Percentiles rank a stretch among this genome's conserved stretches.
Evolutionary conservation across 1,139 yeast species (phyloP).

Genomic region (Lodderomyces parapsilosis): DNA sequence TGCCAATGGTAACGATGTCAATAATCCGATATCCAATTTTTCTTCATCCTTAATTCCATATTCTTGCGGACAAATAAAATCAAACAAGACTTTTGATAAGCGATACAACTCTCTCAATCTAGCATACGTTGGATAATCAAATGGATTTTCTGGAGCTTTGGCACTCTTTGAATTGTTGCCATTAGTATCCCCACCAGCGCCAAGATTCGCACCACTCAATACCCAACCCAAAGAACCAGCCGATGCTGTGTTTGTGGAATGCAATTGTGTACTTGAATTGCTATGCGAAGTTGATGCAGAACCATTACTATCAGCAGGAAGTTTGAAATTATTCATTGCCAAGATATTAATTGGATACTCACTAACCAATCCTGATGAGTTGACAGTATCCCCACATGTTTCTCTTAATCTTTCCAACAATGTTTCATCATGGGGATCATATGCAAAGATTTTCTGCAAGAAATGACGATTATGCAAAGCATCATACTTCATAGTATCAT

Average conservation of each 20-base stretch:
- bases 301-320: constrained; percentile 29
- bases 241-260: constrained; percentile 30
- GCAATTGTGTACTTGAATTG: constrained; percentile 31
- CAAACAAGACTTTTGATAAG: constrained; percentile 89
- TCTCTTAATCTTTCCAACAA: constrained; percentile 36
- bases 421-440: constrained; percentile 55
- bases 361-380: constrained; percentile 63
- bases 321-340: constrained; percentile 74
- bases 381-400: constrained; percentile 52
- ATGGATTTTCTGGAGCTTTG: constrained; percentile 47
- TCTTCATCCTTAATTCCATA: constrained; percentile 96
- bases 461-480: constrained; percentile 94
- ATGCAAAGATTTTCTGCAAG: constrained; percentile 76
- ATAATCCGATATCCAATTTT: constrained; percentile 90
- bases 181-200: constrained; percentile 1
- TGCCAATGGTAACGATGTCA: constrained; percentile 92
- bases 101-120: constrained; percentile 85
- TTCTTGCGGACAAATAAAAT: constrained; percentile 97
- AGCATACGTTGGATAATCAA: constrained; percentile 78
- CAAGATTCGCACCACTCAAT: constrained; percentile 46
- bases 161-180: neutral
- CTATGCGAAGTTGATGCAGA: constrained; percentile 15
- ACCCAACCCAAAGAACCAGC: constrained; percentile 81
- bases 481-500: constrained; percentile 98
- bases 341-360: constrained; percentile 78